phyloP scores from a whole-genome alignment of 2,329 filamentous ascomycete genomes.

The Parastagonospora avenae region DNA sequence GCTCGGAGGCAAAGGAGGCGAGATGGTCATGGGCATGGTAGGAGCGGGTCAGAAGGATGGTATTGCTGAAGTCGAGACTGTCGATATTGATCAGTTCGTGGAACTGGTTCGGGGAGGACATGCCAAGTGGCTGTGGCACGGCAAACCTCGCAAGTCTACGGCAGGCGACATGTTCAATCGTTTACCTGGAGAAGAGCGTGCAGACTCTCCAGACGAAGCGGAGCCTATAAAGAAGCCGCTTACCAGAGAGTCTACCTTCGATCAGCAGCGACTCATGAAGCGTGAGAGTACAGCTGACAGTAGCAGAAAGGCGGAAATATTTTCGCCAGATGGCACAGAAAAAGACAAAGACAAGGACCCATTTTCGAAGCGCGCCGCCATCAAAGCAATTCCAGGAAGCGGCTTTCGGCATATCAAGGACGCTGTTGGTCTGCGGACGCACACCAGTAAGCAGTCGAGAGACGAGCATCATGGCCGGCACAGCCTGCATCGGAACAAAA shows the following conservation, averaged over 20 bases:
- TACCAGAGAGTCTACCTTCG: conserved; percentile 55
- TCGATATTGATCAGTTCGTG: conserved; percentile 84
- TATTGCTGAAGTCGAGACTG: conserved; percentile 89
- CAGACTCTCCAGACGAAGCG: conserved; percentile 60
- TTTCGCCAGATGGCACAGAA: conserved; percentile 45
- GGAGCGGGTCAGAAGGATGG: conserved; percentile 81
- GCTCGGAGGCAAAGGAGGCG: conserved; percentile 89
- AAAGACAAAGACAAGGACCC: conserved; percentile 62
- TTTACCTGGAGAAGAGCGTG: conserved; percentile 45
- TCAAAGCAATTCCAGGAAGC: conserved; percentile 81
- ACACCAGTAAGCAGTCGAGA: conserved; percentile 48
- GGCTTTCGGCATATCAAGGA: conserved; percentile 86
- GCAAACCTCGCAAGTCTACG: conserved; percentile 74
- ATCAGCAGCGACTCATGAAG: conserved; percentile 30
- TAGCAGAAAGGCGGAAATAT: conserved; percentile 27
- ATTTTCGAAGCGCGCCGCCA: conserved; percentile 65
- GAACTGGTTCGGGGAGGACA: conserved; percentile 79
- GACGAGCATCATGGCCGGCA: conserved; percentile 36
- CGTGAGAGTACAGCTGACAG: conserved; percentile 39
- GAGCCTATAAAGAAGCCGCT: conserved; percentile 54
- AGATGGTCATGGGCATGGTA: conserved; percentile 95
- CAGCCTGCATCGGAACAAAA: conserved; percentile 26
- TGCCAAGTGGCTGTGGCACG: conserved; percentile 93
- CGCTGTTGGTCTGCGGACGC: conserved; percentile 66
- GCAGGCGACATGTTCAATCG: conserved; percentile 47